phyloP scores from a whole-genome alignment of 108 stramenopile genomes.

The Nannochloropsis oceanica region DNA sequence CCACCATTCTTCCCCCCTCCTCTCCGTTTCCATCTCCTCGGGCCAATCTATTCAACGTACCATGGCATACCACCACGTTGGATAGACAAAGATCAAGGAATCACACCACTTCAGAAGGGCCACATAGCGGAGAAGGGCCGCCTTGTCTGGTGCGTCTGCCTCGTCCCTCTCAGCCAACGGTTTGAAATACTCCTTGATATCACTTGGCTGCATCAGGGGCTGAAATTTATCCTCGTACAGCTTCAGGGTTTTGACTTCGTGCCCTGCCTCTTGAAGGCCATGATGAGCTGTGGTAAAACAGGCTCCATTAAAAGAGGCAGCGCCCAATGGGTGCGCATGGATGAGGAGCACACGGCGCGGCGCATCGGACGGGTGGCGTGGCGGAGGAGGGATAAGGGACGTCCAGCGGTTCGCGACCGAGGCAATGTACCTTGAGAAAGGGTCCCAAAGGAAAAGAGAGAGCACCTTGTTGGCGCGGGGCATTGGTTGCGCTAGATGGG shows the following conservation, averaged over 20 bases:
- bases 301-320: background rate
- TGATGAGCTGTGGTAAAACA: background rate
- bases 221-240: constrained; percentile 20
- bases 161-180: background rate
- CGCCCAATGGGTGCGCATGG: background rate
- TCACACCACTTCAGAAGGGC: constrained; percentile 26
- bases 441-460: background rate
- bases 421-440: background rate
- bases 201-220: background rate
- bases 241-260: constrained; percentile 9
- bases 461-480: background rate
- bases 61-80: constrained; percentile 33
- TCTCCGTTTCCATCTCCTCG: background rate
- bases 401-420: background rate
- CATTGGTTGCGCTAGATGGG: background rate
- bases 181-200: constrained; percentile 5
- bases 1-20: constrained; percentile 4
- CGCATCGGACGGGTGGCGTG: background rate
- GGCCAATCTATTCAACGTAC: background rate
- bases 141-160: background rate
- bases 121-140: constrained; percentile 5
- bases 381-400: background rate
- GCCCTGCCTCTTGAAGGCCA: background rate
- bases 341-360: background rate
- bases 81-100: constrained; percentile 25